Base-by-base conservation (phyloP, 1,284 basidiomycete species). In the Trametes polyzona region DNA sequence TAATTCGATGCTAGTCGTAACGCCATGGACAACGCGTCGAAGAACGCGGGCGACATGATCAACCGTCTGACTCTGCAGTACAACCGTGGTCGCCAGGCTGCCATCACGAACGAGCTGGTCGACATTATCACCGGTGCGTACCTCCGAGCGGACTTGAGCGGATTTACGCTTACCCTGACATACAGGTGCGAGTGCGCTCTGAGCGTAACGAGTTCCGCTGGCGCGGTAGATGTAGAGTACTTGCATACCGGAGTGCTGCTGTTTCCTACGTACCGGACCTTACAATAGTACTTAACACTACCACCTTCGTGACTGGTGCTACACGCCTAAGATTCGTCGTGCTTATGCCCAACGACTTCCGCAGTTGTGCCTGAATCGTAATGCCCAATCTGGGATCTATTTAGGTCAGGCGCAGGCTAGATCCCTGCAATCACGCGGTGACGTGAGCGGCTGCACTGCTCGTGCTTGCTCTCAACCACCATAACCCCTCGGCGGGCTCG, bases 1-100 rank as follows among this genome's bases (percentile, higher is more conserved):
- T 49, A 27, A 60, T 27, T 12, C 4, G 12, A 7, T 3, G 23
- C 1, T 44, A 84, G 95, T 77, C 92, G 96, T 67, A 98, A 97
- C 69, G 96, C 97, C 72, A 99, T 99, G 96, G 96, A 99, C 87
- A 99, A 96, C 73, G 97, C 96, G 50, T 96, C 96, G 65, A 99
- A 96, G 89, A 99, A 99, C 78, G 97, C 96, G 57, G 83, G 79
- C 50, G 94, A 95, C 75, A 96, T 96, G 94, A 96, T 96, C 69
- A 77, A 76, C 64, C 78, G 82, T 50, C 82, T 97, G 57, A 90
- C 92, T 74, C 92, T 96, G 87, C 84, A 96, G 76, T 96, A 96
- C 87, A 98, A 98, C 79, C 93, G 96, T 86, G 96, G 95, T 83
- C 95, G 96, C 75, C 96, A 99, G 83, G 96, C 96, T 65, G 88